Base-by-base conservation (phyloP, 1,284 basidiomycete species). In the Leucoagaricus sp. region DNA sequence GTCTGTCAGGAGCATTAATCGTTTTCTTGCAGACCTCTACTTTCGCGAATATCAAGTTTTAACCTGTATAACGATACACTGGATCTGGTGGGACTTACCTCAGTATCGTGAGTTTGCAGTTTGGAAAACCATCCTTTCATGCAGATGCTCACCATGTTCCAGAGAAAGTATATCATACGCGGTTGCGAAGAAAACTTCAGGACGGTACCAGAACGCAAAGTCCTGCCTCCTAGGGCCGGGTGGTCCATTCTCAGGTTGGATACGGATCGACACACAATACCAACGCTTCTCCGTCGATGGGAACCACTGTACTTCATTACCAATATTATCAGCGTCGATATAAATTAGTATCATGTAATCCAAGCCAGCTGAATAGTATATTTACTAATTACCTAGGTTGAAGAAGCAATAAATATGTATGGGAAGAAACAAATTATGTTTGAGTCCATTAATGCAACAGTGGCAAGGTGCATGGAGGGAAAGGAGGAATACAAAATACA, bases 11-110 rank as follows among this genome's bases (percentile, higher is more conserved):
- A 21, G 17, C 0, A 12, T 19, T 28, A 4, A 19, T 38, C 19
- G 4, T 2, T 36, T 15, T 23, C 26, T 23, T 25, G 21, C 59
- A 87, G 85, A 59, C 82, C 85, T 0, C 65, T 65, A 1, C 62
- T 85, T 13, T 81, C 75, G 40, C 81, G 84, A 61, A 66, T 78
- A 29, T 69, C 82, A 15, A 65, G 84, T 49, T 72, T 84, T 60
- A 65, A 73, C 19, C 67, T 81, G 26, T 79, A 75, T 63, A 51
- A 64, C 13, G 61, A 70, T 23, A 69, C 60, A 3, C 41, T 67
- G 15, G 26, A 61, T 25, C 25, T 40, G 9, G 29, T 54, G 12
- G 36, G 36, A 34, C 33, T 41, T 13, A 1, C 21, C 10, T 46
- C 19, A 4, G 28, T 42, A 13, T 17, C 19, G 46, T 56, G 9